Percentiles rank a stretch among this genome's conserved stretches.
Conservation (phyloP, 208 protist species). For the Trypanosoma scelopori region DNA sequence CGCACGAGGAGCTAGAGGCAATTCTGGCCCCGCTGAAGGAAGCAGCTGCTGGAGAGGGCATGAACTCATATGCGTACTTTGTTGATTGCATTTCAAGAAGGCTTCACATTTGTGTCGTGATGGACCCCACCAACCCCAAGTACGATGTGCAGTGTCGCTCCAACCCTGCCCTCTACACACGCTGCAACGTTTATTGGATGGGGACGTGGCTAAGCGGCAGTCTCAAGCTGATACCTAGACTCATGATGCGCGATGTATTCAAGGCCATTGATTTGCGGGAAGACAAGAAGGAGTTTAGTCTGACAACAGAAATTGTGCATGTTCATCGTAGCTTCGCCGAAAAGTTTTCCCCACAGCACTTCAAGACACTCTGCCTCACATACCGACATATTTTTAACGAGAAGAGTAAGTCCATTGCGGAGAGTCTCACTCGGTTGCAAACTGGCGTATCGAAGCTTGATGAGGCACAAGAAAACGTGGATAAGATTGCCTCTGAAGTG, state of each 20-base stretch:
- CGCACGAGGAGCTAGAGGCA: slow-evolving; percentile 95
- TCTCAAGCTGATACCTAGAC: slow-evolving; percentile 89
- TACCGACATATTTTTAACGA: slow-evolving; percentile 84
- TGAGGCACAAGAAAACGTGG: slow-evolving; percentile 94
- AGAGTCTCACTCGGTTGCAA: slow-evolving; percentile 77
- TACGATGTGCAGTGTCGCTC: slow-evolving; percentile 93
- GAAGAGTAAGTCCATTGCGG: slow-evolving; percentile 74
- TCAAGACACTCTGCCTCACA: slow-evolving; percentile 89
- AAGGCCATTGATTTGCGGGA: slow-evolving; percentile 65
- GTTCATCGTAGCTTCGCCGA: slow-evolving; percentile 75
- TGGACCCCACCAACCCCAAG: slow-evolving; percentile 93
- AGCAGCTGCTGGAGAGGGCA: slow-evolving; percentile 79
- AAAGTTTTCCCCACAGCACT: slow-evolving; percentile 90
- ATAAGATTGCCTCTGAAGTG: slow-evolving; percentile 92
- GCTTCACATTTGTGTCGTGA: slow-evolving; percentile 94
- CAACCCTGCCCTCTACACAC: slow-evolving; percentile 97
- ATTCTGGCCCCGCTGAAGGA: slow-evolving; percentile 93
- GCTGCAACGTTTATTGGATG: slow-evolving; percentile 96
- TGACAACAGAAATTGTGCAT: slow-evolving; percentile 87
- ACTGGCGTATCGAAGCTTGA: slow-evolving; percentile 95
- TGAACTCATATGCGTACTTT: slow-evolving; percentile 90
- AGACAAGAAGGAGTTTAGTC: slow-evolving; percentile 86
- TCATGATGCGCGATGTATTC: slow-evolving; percentile 84
- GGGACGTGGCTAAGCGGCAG: slow-evolving; percentile 90
- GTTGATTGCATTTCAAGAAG: slow-evolving; percentile 88